These are phyloP conservation scores for Onygenales sp. DNA, from an alignment of 2,329 filamentous ascomycete genomes.

Conservation along the genomic window DNA sequence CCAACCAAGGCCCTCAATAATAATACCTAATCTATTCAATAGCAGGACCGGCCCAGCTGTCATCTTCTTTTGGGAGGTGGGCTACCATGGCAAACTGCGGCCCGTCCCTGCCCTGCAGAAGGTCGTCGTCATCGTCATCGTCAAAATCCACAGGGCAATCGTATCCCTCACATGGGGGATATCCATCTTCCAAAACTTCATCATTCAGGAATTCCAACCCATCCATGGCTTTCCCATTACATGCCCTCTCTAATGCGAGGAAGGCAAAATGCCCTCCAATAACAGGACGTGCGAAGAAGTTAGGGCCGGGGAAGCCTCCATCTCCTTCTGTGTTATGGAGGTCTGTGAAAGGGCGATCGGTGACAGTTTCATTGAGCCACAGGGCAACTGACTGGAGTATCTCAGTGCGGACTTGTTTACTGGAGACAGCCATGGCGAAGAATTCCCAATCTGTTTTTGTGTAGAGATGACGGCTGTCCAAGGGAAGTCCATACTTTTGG, in stretches of 20 bases:
- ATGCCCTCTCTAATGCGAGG: constrained; percentile 70
- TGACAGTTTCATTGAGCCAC: constrained; percentile 78
- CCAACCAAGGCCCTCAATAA: too few relatives aligned
- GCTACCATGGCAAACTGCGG: constrained; percentile 5
- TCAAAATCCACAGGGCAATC: background rate
- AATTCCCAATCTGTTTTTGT: constrained; percentile 90
- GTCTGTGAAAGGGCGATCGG: constrained; percentile 69
- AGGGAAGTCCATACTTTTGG: constrained; percentile 71
- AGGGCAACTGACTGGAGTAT: constrained; percentile 64
- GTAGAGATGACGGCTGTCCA: constrained; percentile 74
- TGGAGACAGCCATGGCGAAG: constrained; percentile 72
- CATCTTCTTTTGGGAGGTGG: background rate
- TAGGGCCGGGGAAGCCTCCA: constrained; percentile 63
- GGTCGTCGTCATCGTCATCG: background rate
- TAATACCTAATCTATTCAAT: background rate
- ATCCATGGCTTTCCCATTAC: constrained; percentile 56
- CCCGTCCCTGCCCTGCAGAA: background rate
- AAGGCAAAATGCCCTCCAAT: constrained; percentile 81
- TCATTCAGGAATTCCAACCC: constrained; percentile 40
- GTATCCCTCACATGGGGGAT: background rate
- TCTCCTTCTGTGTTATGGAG: constrained; percentile 70
- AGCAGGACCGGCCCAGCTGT: background rate
- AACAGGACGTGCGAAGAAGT: constrained; percentile 74
- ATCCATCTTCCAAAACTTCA: background rate
- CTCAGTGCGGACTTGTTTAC: constrained; percentile 55